These are phyloP conservation scores for Wickerhamomyces mucosus DNA, from an alignment of 805 yeast species.

Conservation along the genomic window DNA sequence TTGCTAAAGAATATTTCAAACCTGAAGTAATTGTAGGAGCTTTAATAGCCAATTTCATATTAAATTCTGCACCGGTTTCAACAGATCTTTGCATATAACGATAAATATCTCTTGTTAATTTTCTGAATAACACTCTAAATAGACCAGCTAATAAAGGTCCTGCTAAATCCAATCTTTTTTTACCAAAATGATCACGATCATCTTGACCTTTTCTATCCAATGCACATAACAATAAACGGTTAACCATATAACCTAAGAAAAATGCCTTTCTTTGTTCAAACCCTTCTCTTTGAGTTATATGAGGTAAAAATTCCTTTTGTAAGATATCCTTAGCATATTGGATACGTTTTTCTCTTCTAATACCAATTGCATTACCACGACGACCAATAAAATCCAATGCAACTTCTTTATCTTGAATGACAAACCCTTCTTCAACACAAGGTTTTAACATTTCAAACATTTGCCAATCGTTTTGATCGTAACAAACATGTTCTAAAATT, in stretches of 20 bases:
- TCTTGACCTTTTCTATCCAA: conserved; percentile 96
- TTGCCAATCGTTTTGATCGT: conserved; percentile 97
- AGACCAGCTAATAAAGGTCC: conserved; percentile 95
- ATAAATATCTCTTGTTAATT: conserved; percentile 92
- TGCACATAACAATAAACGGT: conserved; percentile 89
- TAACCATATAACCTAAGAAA: conserved; percentile 96
- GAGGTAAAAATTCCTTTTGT: conserved; percentile 94
- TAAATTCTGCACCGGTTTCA: conserved; percentile 95
- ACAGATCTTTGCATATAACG: conserved; percentile 99
- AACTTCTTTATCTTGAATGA: conserved; percentile 95
- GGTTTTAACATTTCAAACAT: conserved; percentile 99
- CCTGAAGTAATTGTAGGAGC: conserved; percentile 97
- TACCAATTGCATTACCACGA: conserved; percentile 95
- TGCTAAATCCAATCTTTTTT: conserved; percentile 95
- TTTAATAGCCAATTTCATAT: conserved; percentile 91
- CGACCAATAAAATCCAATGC: conserved; percentile 97
- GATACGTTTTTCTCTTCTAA: conserved; percentile 94
- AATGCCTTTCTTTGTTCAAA: conserved; percentile 95
- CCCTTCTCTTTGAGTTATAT: conserved; percentile 95
- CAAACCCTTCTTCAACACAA: conserved; percentile 98
- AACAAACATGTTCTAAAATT: conserved; percentile 94
- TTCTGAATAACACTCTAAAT: conserved; percentile 89
- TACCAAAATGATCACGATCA: conserved; percentile 99
- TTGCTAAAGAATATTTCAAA: conserved; percentile 92
- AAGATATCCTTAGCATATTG: conserved; percentile 95